Evolutionary conservation across 1,139 yeast species (phyloP).

Genomic region (Meyerozyma carpophila): DNA sequence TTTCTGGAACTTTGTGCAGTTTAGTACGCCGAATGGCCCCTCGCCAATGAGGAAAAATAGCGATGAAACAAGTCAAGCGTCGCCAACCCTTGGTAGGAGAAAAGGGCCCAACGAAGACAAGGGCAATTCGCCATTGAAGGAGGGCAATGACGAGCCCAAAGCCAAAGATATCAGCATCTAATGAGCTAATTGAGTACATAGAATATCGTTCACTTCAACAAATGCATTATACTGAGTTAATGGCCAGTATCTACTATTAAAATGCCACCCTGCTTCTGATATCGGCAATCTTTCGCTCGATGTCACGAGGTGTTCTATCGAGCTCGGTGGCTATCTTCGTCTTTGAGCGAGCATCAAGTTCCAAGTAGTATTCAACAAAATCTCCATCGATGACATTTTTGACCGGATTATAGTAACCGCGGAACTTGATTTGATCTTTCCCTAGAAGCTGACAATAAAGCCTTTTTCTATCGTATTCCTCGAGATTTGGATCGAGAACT

Average conservation of each 20-base stretch:
- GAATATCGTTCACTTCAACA: neutral
- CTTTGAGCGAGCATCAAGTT: slow-evolving; percentile 34
- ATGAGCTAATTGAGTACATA: neutral
- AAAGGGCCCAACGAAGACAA: slow-evolving; percentile 13
- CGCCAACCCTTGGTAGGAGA: slow-evolving; percentile 34
- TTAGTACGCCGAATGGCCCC: slow-evolving; percentile 60
- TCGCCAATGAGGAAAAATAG: slow-evolving; percentile 38
- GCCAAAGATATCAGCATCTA: neutral
- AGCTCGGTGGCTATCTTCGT: slow-evolving; percentile 46
- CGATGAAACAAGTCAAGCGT: slow-evolving; percentile 32
- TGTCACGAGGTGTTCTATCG: slow-evolving; percentile 53
- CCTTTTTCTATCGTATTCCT: slow-evolving; percentile 23
- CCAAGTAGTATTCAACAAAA: slow-evolving; percentile 54
- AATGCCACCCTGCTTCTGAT: slow-evolving; percentile 47
- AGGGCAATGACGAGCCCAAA: neutral
- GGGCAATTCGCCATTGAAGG: neutral
- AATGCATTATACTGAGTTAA: neutral
- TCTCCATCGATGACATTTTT: slow-evolving; percentile 86
- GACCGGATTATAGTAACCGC: slow-evolving; percentile 77
- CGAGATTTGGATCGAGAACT: slow-evolving; percentile 21
- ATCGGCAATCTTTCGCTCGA: slow-evolving; percentile 57
- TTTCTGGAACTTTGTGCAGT: slow-evolving; percentile 73
- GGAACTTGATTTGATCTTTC: slow-evolving; percentile 59
- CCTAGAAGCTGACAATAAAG: slow-evolving; percentile 41
- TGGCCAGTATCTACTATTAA: slow-evolving; percentile 8